Evolutionary conservation across 2,329 filamentous ascomycete genomes (phyloP).

Genomic region (Berkeleyomyces rouxiae): DNA sequence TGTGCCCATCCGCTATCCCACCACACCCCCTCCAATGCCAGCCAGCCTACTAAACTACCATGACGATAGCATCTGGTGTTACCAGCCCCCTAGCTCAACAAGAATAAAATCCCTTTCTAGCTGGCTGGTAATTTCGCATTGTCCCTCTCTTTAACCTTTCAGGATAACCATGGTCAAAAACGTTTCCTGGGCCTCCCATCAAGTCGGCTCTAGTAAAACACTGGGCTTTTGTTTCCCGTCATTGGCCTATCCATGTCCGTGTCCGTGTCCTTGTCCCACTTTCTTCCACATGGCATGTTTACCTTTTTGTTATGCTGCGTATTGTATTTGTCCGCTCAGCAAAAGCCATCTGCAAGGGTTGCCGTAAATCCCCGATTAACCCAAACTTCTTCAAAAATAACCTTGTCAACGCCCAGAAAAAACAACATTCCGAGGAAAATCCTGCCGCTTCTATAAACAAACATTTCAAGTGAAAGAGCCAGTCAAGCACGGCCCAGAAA

Average conservation of each 20-base stretch:
- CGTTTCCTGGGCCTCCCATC: no score
- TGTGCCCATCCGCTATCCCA: no score
- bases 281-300: neutral
- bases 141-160: no score
- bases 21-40: no score
- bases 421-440: neutral
- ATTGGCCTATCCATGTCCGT: neutral
- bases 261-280: neutral
- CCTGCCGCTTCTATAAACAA: constrained; percentile 1
- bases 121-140: no score
- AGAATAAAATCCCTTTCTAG: no score
- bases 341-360: neutral
- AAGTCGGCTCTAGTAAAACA: no score
- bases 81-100: no score
- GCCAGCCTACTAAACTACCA: no score
- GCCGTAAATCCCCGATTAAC: neutral
- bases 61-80: no score
- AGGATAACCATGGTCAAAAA: no score
- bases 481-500: neutral
- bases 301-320: neutral
- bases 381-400: neutral
- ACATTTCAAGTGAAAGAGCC: neutral
- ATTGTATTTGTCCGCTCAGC: neutral
- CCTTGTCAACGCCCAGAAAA: neutral
- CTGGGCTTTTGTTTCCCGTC: neutral